A percentile compares a stretch with the other conserved stretches of the same genome.
phyloP scores from a whole-genome alignment of 192 early-diverging fungal species.

The Backusella macrospora region DNA sequence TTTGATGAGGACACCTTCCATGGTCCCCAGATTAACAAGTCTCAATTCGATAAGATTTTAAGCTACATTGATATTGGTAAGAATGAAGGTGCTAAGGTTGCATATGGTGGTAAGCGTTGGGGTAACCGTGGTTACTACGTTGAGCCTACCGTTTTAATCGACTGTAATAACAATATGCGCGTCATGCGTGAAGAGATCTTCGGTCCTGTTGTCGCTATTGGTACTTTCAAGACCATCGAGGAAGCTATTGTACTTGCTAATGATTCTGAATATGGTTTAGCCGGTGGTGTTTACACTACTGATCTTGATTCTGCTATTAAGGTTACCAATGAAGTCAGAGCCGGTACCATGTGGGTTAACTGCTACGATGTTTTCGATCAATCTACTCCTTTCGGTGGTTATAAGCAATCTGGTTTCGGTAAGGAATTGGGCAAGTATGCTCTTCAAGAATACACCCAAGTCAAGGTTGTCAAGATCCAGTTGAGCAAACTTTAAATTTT shows the following conservation, averaged over 20 bases:
- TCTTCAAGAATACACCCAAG: conserved; percentile 48
- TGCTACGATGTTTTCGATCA: conserved; percentile 51
- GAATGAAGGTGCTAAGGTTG: conserved; percentile 58
- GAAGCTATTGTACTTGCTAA: conserved; percentile 78
- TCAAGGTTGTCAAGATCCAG: conserved; percentile 52
- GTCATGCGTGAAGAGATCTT: conserved; percentile 82
- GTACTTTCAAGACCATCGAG: conserved; percentile 72
- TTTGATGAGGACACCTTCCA: conserved; percentile 60
- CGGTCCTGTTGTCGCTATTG: conserved; percentile 79
- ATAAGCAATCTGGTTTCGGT: conserved; percentile 72
- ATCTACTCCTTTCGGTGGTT: conserved; percentile 60
- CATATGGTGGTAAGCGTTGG: conserved; percentile 59
- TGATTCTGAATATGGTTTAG: conserved; percentile 74
- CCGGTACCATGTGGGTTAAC: conserved; percentile 72
- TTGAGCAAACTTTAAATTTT: conserved; percentile 5
- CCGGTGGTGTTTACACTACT: conserved; percentile 77
- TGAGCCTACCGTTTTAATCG: conserved; percentile 74
- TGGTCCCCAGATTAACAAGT: conserved; percentile 73
- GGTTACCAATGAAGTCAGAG: conserved; percentile 52
- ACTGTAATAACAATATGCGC: conserved; percentile 55
- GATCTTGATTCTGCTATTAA: conserved; percentile 61
- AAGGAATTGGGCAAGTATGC: conserved; percentile 61
- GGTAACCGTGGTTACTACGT: conserved; percentile 78
- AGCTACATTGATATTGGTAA: conserved; percentile 64
- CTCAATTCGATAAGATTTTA: conserved; percentile 71